phyloP scores from a whole-genome alignment of 257 asterid species.

The Osmanthus fragrans region DNA sequence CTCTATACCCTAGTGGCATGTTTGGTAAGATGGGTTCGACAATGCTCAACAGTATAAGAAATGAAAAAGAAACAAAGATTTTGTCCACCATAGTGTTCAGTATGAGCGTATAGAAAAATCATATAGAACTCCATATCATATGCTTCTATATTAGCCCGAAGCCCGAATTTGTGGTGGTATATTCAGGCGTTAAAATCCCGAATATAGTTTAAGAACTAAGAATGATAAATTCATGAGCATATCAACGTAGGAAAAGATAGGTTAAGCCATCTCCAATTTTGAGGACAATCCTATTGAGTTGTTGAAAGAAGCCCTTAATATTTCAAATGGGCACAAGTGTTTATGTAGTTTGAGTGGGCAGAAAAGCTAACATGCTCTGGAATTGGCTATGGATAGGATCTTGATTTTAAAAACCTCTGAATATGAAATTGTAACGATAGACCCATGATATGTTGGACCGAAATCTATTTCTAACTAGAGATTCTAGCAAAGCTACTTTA shows the following conservation, averaged over 20 bases:
- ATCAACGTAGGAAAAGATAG: not conserved
- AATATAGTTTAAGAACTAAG: not conserved
- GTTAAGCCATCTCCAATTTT: not conserved
- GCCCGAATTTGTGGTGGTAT: not conserved
- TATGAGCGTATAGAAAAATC: too few species aligned
- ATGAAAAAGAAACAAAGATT: not conserved
- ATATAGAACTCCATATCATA: not conserved
- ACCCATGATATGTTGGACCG: not conserved
- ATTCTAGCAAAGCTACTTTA: not conserved
- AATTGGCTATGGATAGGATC: not conserved
- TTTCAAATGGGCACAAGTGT: not conserved
- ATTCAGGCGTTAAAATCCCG: not conserved
- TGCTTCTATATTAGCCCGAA: not conserved
- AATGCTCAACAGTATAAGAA: not conserved
- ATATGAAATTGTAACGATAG: too few species aligned
- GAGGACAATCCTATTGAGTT: not conserved
- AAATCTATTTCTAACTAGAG: not conserved
- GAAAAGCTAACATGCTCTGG: not conserved
- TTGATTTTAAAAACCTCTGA: not conserved
- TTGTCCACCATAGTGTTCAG: not conserved
- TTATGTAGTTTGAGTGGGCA: not conserved
- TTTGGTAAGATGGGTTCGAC: not conserved
- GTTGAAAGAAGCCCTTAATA: not conserved
- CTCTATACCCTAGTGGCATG: not conserved
- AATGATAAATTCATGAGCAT: not conserved